phyloP scores from a whole-genome alignment of 2,329 filamentous ascomycete genomes.

The Ceratocystis lukuohia region DNA sequence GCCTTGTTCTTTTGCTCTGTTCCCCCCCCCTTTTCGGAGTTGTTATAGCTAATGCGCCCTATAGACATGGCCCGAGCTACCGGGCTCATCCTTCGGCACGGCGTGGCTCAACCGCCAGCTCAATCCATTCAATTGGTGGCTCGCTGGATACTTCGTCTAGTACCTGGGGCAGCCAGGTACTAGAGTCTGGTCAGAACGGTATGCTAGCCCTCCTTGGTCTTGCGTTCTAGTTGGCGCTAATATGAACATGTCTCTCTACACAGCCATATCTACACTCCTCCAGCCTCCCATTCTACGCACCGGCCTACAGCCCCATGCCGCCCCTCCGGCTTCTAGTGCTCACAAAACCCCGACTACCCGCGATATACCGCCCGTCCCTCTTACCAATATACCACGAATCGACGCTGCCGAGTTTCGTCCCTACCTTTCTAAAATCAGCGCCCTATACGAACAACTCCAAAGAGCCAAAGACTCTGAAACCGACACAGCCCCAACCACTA shows the following conservation, averaged over 20 bases:
- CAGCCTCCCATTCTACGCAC: slow-evolving; percentile 83
- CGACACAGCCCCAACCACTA: slow-evolving; percentile 31
- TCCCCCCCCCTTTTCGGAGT: no score
- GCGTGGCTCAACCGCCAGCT: slow-evolving; percentile 71
- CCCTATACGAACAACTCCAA: slow-evolving; percentile 77
- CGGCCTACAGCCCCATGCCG: slow-evolving; percentile 66
- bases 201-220: slow-evolving; percentile 21
- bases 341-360: slow-evolving; percentile 72
- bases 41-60: slow-evolving; percentile 1
- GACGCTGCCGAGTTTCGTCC: slow-evolving; percentile 67
- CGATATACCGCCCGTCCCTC: slow-evolving; percentile 84
- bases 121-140: slow-evolving; percentile 77
- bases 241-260: background rate
- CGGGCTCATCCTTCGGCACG: slow-evolving; percentile 40
- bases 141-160: slow-evolving; percentile 55
- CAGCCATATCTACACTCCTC: slow-evolving; percentile 85
- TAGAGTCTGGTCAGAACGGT: slow-evolving; percentile 78
- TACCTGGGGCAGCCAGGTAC: slow-evolving; percentile 41
- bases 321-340: slow-evolving; percentile 52
- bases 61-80: slow-evolving; percentile 13
- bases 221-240: background rate
- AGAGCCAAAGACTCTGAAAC: slow-evolving; percentile 68
- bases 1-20: background rate
- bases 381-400: slow-evolving; percentile 77
- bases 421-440: slow-evolving; percentile 75